Conservation (phyloP, 2,329 filamentous ascomycete genomes). For the Claviceps sp. region DNA sequence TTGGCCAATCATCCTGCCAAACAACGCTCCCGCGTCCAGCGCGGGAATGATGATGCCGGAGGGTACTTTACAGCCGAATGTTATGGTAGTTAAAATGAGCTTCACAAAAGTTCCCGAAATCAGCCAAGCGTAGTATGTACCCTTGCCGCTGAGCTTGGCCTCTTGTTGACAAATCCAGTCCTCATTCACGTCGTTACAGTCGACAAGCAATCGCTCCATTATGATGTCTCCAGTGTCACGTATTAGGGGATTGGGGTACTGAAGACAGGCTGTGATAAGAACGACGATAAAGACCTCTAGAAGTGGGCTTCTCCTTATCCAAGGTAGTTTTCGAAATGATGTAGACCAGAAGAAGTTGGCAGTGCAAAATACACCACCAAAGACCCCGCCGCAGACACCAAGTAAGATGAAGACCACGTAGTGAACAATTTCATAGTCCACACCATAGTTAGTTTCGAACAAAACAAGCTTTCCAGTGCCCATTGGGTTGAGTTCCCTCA, state of each 20-base stretch:
- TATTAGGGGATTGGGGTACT: slow-evolving; percentile 42
- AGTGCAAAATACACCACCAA: slow-evolving; percentile 45
- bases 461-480: slow-evolving; percentile 47
- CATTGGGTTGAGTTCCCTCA: slow-evolving; percentile 44
- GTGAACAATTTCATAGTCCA: slow-evolving; percentile 39
- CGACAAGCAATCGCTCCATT: slow-evolving; percentile 42
- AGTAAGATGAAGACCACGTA: slow-evolving; percentile 44
- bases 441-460: slow-evolving; percentile 46
- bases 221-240: slow-evolving; percentile 41
- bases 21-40: slow-evolving; percentile 43
- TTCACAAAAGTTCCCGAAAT: slow-evolving; percentile 40
- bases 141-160: slow-evolving; percentile 17
- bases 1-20: slow-evolving; percentile 38
- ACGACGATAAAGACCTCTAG: slow-evolving; percentile 42
- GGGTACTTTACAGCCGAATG: slow-evolving; percentile 46
- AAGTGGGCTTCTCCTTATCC: slow-evolving; percentile 43
- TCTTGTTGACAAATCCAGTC: slow-evolving; percentile 40
- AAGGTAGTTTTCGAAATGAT: slow-evolving; percentile 34
- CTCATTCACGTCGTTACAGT: slow-evolving; percentile 28
- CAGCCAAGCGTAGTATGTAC: slow-evolving; percentile 34
- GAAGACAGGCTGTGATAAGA: slow-evolving; percentile 36
- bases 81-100: slow-evolving; percentile 41
- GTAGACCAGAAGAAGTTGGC: slow-evolving; percentile 44
- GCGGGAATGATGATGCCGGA: slow-evolving; percentile 48
- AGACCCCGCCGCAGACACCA: slow-evolving; percentile 42